phyloP scores from a whole-genome alignment of 202 grass and related monocot species.

The Schoenoplectus triqueter region DNA sequence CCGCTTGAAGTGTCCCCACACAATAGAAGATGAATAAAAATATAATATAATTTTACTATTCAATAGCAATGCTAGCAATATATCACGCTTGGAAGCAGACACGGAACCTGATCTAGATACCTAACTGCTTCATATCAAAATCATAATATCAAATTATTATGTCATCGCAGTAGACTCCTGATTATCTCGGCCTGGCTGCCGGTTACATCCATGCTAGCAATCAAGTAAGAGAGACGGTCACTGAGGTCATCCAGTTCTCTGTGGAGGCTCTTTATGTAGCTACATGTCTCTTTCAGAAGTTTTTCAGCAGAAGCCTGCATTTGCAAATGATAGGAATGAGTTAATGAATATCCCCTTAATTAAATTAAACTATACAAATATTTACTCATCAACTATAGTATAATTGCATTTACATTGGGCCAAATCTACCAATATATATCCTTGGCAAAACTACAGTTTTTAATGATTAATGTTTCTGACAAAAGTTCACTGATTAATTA shows the following conservation, averaged over 20 bases:
- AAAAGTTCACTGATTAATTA: no score
- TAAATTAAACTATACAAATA: no score
- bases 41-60: constrained; percentile 7
- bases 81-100: constrained; percentile 1
- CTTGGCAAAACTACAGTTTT: constrained; percentile 3
- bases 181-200: constrained; percentile 77
- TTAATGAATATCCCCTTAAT: neutral
- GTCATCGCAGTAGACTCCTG: constrained; percentile 39
- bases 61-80: constrained; percentile 19
- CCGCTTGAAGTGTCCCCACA: neutral
- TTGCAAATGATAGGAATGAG: neutral
- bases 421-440: neutral
- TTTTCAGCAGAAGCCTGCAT: constrained; percentile 65
- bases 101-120: constrained; percentile 33
- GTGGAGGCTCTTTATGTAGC: constrained; percentile 88
- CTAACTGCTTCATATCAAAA: constrained; percentile 22
- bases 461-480: neutral
- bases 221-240: constrained; percentile 61
- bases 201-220: constrained; percentile 61
- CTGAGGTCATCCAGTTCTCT: constrained; percentile 77
- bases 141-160: no score
- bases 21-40: neutral
- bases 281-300: constrained; percentile 89
- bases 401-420: neutral
- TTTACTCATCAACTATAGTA: neutral